These are phyloP conservation scores for Synura sp. DNA, from an alignment of 352 stramenopile genomes.

Conservation along the genomic window DNA sequence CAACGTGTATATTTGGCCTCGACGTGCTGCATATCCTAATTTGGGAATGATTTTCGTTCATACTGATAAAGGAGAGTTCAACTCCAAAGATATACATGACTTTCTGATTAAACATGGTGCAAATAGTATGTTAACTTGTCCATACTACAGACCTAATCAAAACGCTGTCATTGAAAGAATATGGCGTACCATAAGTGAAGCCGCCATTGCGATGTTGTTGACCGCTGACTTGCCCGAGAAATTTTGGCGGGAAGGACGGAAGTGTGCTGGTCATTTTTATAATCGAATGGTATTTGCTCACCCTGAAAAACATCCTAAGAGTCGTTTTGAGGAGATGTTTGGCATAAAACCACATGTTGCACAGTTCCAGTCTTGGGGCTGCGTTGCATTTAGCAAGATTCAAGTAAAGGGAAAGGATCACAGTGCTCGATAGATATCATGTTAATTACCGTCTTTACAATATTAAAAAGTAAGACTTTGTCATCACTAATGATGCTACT, in stretches of 20 bases:
- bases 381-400: not conserved
- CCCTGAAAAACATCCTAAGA: not conserved
- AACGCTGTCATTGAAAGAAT: constrained; percentile 11
- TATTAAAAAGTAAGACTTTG: too few species aligned
- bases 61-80: constrained; percentile 27
- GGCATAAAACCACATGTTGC: not conserved
- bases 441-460: too few species aligned
- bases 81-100: not conserved
- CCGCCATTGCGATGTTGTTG: not conserved
- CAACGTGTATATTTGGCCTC: too few species aligned
- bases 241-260: not conserved
- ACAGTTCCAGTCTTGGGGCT: constrained; percentile 3
- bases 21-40: not conserved
- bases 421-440: too few species aligned
- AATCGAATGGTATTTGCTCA: too few species aligned
- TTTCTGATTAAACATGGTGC: not conserved
- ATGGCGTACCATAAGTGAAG: not conserved
- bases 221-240: not conserved
- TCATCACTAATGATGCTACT: too few species aligned
- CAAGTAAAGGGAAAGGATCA: not conserved
- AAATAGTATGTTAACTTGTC: not conserved
- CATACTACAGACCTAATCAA: constrained; percentile 11
- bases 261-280: constrained; percentile 3
- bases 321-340: not conserved
- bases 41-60: constrained; percentile 8